These are phyloP conservation scores for Toxicodendron radicans DNA, from an alignment of 345 rosid species.

Conservation along the genomic window DNA sequence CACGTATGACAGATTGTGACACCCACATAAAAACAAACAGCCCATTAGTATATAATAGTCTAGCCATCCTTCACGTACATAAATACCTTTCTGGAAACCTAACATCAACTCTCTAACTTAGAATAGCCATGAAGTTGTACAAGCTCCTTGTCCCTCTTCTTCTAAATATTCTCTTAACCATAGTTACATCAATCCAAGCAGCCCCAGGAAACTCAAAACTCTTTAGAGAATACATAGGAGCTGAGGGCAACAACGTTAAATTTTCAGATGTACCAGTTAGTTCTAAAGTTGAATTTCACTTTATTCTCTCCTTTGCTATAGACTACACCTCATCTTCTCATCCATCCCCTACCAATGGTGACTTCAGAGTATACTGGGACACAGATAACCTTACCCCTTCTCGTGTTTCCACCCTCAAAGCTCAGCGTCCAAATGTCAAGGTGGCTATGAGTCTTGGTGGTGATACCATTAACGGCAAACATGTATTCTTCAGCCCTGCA, in stretches of 20 bases:
- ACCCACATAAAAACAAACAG: not conserved
- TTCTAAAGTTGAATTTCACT: slow-evolving; percentile 42
- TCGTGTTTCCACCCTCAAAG: slow-evolving; percentile 38
- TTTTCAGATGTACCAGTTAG: slow-evolving; percentile 48
- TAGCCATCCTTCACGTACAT: slow-evolving; percentile 1
- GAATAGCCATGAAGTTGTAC: slow-evolving; percentile 27
- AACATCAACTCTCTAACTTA: not conserved
- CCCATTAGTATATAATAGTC: not conserved
- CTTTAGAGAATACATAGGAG: slow-evolving; percentile 64
- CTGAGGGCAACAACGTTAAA: slow-evolving; percentile 39
- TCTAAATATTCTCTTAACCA: slow-evolving; percentile 18
- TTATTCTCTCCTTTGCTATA: slow-evolving; percentile 51
- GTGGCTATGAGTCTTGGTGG: slow-evolving; percentile 66
- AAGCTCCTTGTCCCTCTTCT: slow-evolving; percentile 14
- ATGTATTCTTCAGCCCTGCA: slow-evolving; percentile 33
- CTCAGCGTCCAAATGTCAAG: slow-evolving; percentile 39
- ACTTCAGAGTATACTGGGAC: slow-evolving; percentile 48
- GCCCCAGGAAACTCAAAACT: slow-evolving; percentile 43
- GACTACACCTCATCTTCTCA: slow-evolving; percentile 41
- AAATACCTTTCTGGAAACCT: not conserved
- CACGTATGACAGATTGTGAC: not conserved
- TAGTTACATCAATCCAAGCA: slow-evolving; percentile 29
- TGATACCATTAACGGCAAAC: slow-evolving; percentile 23
- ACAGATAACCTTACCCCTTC: slow-evolving; percentile 36
- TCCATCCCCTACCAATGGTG: slow-evolving; percentile 50